These are phyloP conservation scores for Takakia lepidozioides DNA, from an alignment of 225 moss, liverwort and hornwort genomes.

Conservation along the genomic window DNA sequence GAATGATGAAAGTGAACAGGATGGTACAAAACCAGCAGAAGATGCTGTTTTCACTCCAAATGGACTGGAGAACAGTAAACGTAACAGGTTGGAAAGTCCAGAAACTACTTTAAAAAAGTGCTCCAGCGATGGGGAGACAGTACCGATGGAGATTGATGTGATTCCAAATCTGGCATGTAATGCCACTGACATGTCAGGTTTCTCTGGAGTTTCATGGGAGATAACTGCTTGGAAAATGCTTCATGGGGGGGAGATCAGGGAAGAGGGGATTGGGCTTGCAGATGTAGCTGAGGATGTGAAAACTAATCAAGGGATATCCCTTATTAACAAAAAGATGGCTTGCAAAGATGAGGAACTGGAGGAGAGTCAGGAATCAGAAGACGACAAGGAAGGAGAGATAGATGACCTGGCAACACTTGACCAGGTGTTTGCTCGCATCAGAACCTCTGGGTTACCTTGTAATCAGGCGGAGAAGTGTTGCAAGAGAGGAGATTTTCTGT, in stretches of 20 bases:
- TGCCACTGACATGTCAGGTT: no score
- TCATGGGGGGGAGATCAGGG: no score
- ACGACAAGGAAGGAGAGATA: slow-evolving; percentile 21
- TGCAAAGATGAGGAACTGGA: no score
- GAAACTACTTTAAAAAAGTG: no score
- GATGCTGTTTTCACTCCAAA: no score
- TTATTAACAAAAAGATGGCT: slow-evolving; percentile 3
- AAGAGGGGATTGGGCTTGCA: slow-evolving; percentile 9
- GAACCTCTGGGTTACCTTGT: slow-evolving; percentile 11
- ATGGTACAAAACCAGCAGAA: no score
- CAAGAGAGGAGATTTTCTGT: slow-evolving; percentile 7
- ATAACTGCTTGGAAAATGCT: no score
- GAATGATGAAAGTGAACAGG: slow-evolving; percentile 14
- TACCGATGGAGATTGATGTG: slow-evolving; percentile 37
- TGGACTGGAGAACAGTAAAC: no score
- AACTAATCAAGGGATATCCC: no score
- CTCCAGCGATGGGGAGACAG: slow-evolving; percentile 13
- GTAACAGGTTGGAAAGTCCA: no score
- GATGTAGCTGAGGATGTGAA: slow-evolving; percentile 25
- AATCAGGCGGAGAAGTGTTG: slow-evolving; percentile 4
- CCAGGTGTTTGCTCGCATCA: slow-evolving; percentile 34
- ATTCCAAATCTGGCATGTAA: no score
- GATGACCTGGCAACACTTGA: slow-evolving; percentile 52
- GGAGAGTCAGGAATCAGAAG: slow-evolving; percentile 5
- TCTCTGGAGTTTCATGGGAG: no score